Evolutionary conservation across 169 alveolate genomes (phyloP).

Genomic region (Plasmodium knowlesi): DNA sequence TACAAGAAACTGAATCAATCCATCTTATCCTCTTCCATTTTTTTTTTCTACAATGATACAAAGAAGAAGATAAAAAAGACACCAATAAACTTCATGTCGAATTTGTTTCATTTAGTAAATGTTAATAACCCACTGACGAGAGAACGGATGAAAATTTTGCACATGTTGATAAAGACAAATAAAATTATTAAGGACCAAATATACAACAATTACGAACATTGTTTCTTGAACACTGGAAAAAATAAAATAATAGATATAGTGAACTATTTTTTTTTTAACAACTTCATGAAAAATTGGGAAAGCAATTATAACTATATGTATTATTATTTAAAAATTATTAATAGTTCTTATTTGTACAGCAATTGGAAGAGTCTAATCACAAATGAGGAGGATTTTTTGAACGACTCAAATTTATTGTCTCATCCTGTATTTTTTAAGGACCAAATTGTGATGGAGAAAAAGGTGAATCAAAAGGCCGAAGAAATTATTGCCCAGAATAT

Average conservation of each 20-base stretch:
- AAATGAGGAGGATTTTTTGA: constrained; percentile 14
- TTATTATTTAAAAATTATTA: constrained; percentile 50
- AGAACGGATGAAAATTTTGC: constrained; percentile 34
- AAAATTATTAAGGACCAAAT: constrained; percentile 48
- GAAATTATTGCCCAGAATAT: constrained; percentile 52
- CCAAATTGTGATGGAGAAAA: constrained; percentile 11
- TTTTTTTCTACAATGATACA: constrained; percentile 6
- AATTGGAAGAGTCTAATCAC: constrained; percentile 2
- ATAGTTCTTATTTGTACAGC: constrained; percentile 27
- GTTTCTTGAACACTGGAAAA: constrained; percentile 23
- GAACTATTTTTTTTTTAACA: constrained; percentile 48
- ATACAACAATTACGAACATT: constrained; percentile 54
- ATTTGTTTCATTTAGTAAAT: constrained; percentile 65
- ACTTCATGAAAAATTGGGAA: constrained; percentile 50
- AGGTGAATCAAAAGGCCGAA: constrained; percentile 55
- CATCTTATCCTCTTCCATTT: constrained; percentile 26
- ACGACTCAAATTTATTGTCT: neutral
- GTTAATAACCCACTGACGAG: constrained; percentile 7
- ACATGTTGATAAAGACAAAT: constrained; percentile 14
- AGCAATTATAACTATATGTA: constrained; percentile 19
- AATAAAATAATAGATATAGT: constrained; percentile 60
- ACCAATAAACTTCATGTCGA: constrained; percentile 58
- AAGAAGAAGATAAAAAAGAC: constrained; percentile 29
- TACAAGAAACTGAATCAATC: constrained; percentile 11
- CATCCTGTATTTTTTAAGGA: neutral